Evolutionary conservation across 2,329 filamentous ascomycete species (phyloP).

Genomic region (Neocucurbitaria cava): DNA sequence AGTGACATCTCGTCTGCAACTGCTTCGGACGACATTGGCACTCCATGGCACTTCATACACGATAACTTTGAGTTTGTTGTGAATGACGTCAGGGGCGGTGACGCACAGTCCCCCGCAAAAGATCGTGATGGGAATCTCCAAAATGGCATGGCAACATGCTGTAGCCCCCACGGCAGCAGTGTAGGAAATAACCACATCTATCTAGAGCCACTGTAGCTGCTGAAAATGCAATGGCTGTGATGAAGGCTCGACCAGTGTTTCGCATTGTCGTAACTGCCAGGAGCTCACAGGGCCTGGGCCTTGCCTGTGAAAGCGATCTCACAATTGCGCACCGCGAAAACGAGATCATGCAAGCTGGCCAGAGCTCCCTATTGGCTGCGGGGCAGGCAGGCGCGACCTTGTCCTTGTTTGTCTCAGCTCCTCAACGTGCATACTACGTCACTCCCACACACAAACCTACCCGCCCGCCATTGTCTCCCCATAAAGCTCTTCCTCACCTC

Average conservation of each 20-base stretch:
- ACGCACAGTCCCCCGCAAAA: constrained; percentile 25
- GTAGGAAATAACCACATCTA: background rate
- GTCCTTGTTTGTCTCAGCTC: constrained; percentile 26
- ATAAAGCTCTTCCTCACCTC: constrained; percentile 28
- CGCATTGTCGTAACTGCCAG: background rate
- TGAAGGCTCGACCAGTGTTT: background rate
- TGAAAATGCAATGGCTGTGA: background rate
- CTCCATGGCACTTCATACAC: no score
- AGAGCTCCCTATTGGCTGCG: constrained; percentile 30
- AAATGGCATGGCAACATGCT: constrained; percentile 34
- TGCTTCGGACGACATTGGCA: constrained; percentile 1
- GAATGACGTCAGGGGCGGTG: constrained; percentile 23
- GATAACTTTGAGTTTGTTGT: constrained; percentile 21
- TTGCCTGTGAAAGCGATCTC: constrained; percentile 24
- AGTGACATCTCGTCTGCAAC: background rate
- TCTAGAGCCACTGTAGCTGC: background rate
- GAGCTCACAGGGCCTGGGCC: constrained; percentile 5
- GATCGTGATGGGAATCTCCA: constrained; percentile 29
- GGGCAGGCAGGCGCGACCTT: constrained; percentile 23
- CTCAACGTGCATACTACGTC: constrained; percentile 41
- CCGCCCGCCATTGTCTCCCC: constrained; percentile 32
- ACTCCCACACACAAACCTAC: constrained; percentile 21
- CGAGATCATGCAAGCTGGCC: constrained; percentile 16
- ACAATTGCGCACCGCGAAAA: constrained; percentile 28
- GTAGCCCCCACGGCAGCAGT: background rate